Evolutionary conservation across 768 basidiomycete genomes (phyloP), one percentile per base, ranked within the genome.

Genomic region (Cubamyces sp.): DNA sequence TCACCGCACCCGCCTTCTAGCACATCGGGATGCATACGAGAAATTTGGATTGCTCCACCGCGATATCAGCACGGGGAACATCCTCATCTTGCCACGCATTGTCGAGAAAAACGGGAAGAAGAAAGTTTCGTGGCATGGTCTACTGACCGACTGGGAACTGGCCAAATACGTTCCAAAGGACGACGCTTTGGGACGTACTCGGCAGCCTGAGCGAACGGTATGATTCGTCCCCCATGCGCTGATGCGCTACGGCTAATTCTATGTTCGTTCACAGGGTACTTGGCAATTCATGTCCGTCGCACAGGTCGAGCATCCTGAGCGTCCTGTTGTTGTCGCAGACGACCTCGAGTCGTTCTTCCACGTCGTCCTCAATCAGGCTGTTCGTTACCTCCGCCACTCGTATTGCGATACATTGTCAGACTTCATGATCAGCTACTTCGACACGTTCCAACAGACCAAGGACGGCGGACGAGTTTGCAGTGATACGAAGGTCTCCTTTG

Each of bases 341-440:
- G 58, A 60, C n/a, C 48, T 60, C 19, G 58, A 60, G 19, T 60
- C 58, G 1, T 53, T 52, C 34, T 30, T 53, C 41, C 47, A 60
- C 43, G 58, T 60, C 30, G 26, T 53, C 1, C 26, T 60, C 11
- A 52, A 25, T 50, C 25, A 45, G 18, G 41, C 41, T 8, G 26
- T 60, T n/a, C 47, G 42, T 12, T 43, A 26, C 34, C 12, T 60
- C 8, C 58, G 19, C 18, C 40, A 60, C 41, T 52, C 16, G 2
- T 5, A 43, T 9, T 5, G 1, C 16, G n/a, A 45, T 30, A 39
- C 43, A 5, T 7, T 7, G 9, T 8, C 21, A 1, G 30, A 19
- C 3, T 49, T 54, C 25, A 30, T 52, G 50, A 16, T 19, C 4
- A 7, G 41, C 14, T 57, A 57, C 57, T 57, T 57, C 28, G 39